Percentiles rank a stretch among this genome's conserved stretches.
These are phyloP conservation scores for Chaetomium sp. DNA, from an alignment of 2,329 filamentous ascomycete species.

Conservation along the genomic window DNA sequence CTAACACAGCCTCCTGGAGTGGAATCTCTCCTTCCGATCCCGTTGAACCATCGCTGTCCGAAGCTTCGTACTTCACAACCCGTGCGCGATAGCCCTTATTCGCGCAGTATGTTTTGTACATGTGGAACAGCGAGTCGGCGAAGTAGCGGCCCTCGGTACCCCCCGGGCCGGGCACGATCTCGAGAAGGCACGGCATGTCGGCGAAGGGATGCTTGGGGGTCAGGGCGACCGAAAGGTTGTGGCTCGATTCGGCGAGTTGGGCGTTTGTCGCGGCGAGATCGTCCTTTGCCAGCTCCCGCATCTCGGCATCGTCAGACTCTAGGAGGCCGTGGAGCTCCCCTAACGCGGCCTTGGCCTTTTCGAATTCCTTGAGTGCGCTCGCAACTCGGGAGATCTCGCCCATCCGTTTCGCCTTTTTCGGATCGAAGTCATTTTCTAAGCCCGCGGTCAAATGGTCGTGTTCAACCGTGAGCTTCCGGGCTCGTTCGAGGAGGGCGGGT, in stretches of 20 bases:
- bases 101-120: slow-evolving; percentile 79
- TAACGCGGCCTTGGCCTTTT: slow-evolving; percentile 46
- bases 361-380: slow-evolving; percentile 52
- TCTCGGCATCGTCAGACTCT: slow-evolving; percentile 55
- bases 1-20: slow-evolving; percentile 80
- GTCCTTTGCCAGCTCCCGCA: slow-evolving; percentile 71
- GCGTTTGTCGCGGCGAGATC: slow-evolving; percentile 64
- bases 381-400: slow-evolving; percentile 56
- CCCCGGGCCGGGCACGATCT: slow-evolving; percentile 86
- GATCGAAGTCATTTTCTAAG: slow-evolving; percentile 50
- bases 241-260: slow-evolving; percentile 56
- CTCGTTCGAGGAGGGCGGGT: slow-evolving; percentile 52
- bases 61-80: slow-evolving; percentile 69
- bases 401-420: slow-evolving; percentile 50
- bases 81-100: slow-evolving; percentile 59
- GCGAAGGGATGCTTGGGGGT: slow-evolving; percentile 88
- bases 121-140: slow-evolving; percentile 75
- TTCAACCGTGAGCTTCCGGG: slow-evolving; percentile 50
- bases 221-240: slow-evolving; percentile 66
- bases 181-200: slow-evolving; percentile 80
- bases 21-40: slow-evolving; percentile 57
- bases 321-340: slow-evolving; percentile 48
- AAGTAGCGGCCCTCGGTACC: slow-evolving; percentile 90
- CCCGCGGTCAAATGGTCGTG: slow-evolving; percentile 47
- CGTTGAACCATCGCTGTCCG: slow-evolving; percentile 56